phyloP scores from a whole-genome alignment of 345 rosid species.

The Gossypium arboreum region DNA sequence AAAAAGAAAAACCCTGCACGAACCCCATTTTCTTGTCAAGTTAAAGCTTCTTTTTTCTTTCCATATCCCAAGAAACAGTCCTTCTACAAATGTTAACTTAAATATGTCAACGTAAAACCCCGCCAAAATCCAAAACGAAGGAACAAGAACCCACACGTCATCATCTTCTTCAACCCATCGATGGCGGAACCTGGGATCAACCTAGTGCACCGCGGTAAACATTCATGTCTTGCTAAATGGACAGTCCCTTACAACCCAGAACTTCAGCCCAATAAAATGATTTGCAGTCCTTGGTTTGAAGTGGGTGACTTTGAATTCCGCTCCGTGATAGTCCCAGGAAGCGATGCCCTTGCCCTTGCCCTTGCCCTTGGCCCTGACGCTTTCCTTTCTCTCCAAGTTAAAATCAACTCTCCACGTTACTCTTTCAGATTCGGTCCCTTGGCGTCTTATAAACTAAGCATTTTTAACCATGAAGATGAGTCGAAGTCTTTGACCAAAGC shows the following conservation, averaged over 20 bases:
- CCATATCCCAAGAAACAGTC: background rate
- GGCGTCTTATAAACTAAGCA: background rate
- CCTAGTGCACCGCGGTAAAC: background rate
- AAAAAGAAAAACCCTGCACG: background rate
- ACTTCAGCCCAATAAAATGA: background rate
- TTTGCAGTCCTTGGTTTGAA: background rate
- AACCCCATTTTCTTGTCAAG: background rate
- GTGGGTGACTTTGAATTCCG: slow-evolving; percentile 1
- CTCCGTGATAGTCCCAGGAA: background rate
- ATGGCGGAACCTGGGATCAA: background rate
- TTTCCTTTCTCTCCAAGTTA: background rate
- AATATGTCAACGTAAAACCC: background rate
- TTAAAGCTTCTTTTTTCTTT: background rate
- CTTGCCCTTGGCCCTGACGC: no score
- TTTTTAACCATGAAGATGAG: background rate
- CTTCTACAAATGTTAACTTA: no score
- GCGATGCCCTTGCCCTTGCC: background rate
- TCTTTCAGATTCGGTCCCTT: background rate
- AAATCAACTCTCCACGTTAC: background rate
- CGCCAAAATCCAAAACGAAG: background rate
- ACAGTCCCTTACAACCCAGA: background rate
- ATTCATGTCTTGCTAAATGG: background rate
- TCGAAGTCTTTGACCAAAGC: background rate
- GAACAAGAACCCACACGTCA: background rate
- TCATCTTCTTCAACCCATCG: background rate